phyloP scores from a whole-genome alignment of 345 rosid species.

The Euphorbia tirucalli region DNA sequence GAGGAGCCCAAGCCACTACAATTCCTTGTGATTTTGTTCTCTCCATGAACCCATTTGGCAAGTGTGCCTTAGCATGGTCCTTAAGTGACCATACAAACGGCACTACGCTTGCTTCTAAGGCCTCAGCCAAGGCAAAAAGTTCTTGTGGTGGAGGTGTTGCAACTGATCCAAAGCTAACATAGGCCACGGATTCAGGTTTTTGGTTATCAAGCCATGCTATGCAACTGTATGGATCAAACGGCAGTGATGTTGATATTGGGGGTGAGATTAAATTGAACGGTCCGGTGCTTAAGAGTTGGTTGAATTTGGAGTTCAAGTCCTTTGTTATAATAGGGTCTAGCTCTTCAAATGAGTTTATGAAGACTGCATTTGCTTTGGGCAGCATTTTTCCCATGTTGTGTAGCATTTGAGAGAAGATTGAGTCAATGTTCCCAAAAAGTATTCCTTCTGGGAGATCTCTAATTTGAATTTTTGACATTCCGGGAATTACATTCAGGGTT shows the following conservation, averaged over 20 bases:
- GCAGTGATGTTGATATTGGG: background rate
- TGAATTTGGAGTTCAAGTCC: conserved; percentile 36
- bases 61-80: conserved; percentile 13
- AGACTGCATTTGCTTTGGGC: conserved; percentile 37
- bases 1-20: conserved; percentile 44
- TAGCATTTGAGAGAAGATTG: conserved; percentile 38
- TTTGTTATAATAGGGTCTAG: conserved; percentile 33
- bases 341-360: conserved; percentile 41
- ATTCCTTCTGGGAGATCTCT: conserved; percentile 44
- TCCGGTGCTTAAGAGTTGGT: conserved; percentile 31
- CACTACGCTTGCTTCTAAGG: conserved; percentile 25
- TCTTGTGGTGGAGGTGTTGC: conserved; percentile 34
- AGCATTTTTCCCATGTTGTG: conserved; percentile 34
- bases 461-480: conserved; percentile 33
- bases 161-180: conserved; percentile 42
- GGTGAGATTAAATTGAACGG: conserved; percentile 31
- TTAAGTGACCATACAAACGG: conserved; percentile 45
- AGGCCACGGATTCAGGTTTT: conserved; percentile 33
- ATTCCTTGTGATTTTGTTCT: conserved; percentile 27
- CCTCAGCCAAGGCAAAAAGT: conserved; percentile 36
- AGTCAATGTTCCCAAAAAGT: conserved; percentile 32
- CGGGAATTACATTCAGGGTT: conserved; percentile 27
- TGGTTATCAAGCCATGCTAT: conserved; percentile 39
- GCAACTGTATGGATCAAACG: conserved; percentile 21
- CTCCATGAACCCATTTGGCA: conserved; percentile 41